phyloP scores from a whole-genome alignment of 169 alveolate species.

The Neospora caninum region DNA sequence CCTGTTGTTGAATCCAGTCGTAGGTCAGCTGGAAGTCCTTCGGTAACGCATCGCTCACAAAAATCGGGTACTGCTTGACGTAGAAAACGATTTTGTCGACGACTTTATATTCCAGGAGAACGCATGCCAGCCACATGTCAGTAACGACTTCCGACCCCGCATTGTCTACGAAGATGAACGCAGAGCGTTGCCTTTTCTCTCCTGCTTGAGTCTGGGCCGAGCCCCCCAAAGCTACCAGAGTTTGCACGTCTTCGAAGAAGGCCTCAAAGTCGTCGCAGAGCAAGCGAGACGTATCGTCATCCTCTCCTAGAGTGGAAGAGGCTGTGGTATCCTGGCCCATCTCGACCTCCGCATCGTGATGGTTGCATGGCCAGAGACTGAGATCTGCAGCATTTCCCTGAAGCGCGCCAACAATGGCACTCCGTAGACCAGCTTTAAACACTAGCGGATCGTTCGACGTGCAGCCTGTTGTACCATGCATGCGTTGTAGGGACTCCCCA shows the following conservation, averaged over 20 bases:
- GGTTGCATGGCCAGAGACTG: constrained; percentile 15
- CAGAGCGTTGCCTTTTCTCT: not conserved
- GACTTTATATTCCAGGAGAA: not conserved
- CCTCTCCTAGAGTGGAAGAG: not conserved
- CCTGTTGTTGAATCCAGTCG: constrained; percentile 14
- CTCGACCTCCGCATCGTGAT: not conserved
- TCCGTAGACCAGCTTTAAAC: not conserved
- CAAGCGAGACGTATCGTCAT: not conserved
- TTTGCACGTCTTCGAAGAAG: not conserved
- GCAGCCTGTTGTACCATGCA: not conserved
- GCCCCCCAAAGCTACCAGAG: not conserved
- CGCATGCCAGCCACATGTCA: constrained; percentile 38
- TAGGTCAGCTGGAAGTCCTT: constrained; percentile 1
- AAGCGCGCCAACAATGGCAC: constrained; percentile 6
- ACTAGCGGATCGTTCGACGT: not conserved
- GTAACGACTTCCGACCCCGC: constrained; percentile 10
- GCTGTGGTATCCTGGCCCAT: not conserved
- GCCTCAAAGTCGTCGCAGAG: not conserved
- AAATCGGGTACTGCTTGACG: constrained; percentile 26
- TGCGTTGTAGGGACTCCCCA: not conserved
- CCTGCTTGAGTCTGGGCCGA: not conserved
- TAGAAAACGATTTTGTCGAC: constrained; percentile 36
- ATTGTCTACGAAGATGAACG: constrained; percentile 15
- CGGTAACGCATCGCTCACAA: constrained; percentile 35
- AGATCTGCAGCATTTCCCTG: constrained; percentile 24